Conservation (phyloP, 495 filamentous ascomycete species). For the Tuber aestivum region DNA sequence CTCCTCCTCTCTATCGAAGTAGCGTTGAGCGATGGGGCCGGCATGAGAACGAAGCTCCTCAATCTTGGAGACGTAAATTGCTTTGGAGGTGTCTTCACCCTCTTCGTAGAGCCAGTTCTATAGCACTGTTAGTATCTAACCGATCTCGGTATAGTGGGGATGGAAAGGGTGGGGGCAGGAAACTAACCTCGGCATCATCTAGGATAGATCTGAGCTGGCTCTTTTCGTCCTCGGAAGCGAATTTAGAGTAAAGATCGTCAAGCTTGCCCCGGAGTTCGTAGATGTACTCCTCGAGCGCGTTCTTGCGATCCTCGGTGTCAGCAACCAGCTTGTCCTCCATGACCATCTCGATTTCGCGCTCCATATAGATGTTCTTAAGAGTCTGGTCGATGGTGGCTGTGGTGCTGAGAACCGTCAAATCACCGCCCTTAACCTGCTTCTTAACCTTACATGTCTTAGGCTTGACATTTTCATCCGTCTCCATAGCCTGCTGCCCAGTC, state of each 20-base stretch:
- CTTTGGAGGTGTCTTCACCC: constrained; percentile 91
- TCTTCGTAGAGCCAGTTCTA: constrained; percentile 99
- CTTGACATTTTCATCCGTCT: constrained; percentile 70
- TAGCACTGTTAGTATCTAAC: constrained; percentile 6
- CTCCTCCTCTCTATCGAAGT: constrained; percentile 87
- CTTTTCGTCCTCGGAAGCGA: constrained; percentile 91
- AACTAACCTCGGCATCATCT: constrained; percentile 71
- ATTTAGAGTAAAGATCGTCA: constrained; percentile 79
- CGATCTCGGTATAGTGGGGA: background rate
- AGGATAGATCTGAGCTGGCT: constrained; percentile 72
- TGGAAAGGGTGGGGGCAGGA: constrained; percentile 16
- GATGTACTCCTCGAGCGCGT: constrained; percentile 95
- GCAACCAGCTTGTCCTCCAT: constrained; percentile 98
- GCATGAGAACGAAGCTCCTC: constrained; percentile 89
- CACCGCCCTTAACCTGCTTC: constrained; percentile 98
- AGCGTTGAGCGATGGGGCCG: constrained; percentile 86
- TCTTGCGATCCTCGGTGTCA: constrained; percentile 99
- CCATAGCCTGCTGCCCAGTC: constrained; percentile 66
- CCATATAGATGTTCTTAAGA: constrained; percentile 59
- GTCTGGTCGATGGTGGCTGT: constrained; percentile 69
- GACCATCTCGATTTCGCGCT: constrained; percentile 84
- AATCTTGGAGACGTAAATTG: constrained; percentile 84
- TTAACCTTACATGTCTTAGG: constrained; percentile 93
- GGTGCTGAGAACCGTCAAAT: constrained; percentile 77
- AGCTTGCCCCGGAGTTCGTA: constrained; percentile 94